Percentiles rank a stretch among this genome's conserved stretches.
phyloP scores from a whole-genome alignment of 257 asterid species.

The Nicotiana undulata region DNA sequence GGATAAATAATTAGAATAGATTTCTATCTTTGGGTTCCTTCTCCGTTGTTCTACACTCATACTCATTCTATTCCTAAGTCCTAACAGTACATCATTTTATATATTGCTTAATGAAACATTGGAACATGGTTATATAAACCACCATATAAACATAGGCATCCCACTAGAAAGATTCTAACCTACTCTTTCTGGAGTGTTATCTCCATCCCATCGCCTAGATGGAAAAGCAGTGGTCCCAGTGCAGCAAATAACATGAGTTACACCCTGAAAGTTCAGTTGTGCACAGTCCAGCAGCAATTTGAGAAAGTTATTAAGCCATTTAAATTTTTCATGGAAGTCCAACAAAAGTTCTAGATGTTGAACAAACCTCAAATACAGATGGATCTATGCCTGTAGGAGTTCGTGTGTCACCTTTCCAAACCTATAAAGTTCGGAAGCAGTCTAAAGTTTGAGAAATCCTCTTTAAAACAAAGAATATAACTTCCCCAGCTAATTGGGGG shows the following conservation, averaged over 20 bases:
- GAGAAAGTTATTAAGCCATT: conserved; percentile 8
- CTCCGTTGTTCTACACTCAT: background rate
- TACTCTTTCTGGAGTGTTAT: conserved; percentile 92
- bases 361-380: conserved; percentile 73
- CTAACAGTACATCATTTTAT: background rate
- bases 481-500: background rate
- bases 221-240: conserved; percentile 98
- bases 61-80: background rate
- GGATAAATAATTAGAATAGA: background rate
- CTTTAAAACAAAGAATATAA: background rate
- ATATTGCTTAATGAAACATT: background rate
- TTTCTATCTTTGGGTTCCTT: background rate
- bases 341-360: background rate
- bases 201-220: conserved; percentile 94
- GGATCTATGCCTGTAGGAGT: conserved; percentile 61
- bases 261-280: conserved; percentile 38
- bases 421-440: conserved; percentile 44
- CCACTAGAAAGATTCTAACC: conserved; percentile 43
- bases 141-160: background rate
- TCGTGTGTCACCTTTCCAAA: conserved; percentile 72
- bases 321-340: background rate
- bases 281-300: conserved; percentile 1
- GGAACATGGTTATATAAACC: background rate
- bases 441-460: conserved; percentile 13
- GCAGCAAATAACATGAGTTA: conserved; percentile 92